Percentiles rank a stretch among this genome's conserved stretches.
These are phyloP conservation scores for Beauveria asiatica DNA, from an alignment of 2,329 filamentous ascomycete species.

Conservation along the genomic window DNA sequence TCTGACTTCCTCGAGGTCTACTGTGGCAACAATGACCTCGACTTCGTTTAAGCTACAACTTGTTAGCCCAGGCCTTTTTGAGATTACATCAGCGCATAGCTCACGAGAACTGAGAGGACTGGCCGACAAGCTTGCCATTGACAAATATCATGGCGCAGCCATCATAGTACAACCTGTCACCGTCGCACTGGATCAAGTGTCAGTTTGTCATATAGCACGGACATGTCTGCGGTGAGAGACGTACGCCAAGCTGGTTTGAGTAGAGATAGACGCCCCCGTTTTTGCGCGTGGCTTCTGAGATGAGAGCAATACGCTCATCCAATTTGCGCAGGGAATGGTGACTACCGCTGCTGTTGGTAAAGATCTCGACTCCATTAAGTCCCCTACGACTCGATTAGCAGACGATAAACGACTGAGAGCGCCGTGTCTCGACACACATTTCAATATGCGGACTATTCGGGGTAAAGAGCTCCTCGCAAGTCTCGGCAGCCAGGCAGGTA, in stretches of 20 bases:
- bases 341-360: slow-evolving; percentile 60
- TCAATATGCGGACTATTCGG: slow-evolving; percentile 37
- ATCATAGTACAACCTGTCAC: slow-evolving; percentile 51
- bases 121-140: slow-evolving; percentile 55
- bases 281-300: slow-evolving; percentile 56
- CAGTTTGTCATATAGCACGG: not conserved
- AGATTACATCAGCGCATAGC: slow-evolving; percentile 34
- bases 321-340: slow-evolving; percentile 58
- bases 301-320: slow-evolving; percentile 53
- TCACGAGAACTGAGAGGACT: slow-evolving; percentile 52
- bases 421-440: slow-evolving; percentile 27
- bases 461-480: slow-evolving; percentile 30
- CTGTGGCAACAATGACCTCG: slow-evolving; percentile 56
- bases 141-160: slow-evolving; percentile 55
- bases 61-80: not conserved
- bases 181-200: slow-evolving; percentile 17
- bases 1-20: slow-evolving; percentile 65
- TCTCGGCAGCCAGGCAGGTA: slow-evolving; percentile 31
- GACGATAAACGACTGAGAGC: slow-evolving; percentile 8
- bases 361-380: slow-evolving; percentile 63
- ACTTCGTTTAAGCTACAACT: slow-evolving; percentile 27
- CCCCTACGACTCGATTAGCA: slow-evolving; percentile 22
- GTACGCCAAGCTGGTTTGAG: slow-evolving; percentile 19
- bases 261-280: slow-evolving; percentile 48
- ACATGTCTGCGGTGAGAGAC: not conserved